phyloP scores from a whole-genome alignment of 306 rosid species.

The Fragaria vesca region DNA sequence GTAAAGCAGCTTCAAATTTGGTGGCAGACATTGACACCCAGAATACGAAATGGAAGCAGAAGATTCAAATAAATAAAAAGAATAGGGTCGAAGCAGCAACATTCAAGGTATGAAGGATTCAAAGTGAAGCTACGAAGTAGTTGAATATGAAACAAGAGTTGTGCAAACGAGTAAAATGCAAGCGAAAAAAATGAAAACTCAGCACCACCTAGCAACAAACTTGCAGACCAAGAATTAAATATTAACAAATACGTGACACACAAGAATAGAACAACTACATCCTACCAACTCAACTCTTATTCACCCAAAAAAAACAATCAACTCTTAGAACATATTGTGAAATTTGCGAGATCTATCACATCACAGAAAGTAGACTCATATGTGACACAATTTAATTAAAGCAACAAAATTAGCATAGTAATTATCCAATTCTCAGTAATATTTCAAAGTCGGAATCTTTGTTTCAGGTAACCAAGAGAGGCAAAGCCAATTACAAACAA shows the following conservation, averaged over 20 bases:
- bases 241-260: neutral
- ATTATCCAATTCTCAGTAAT: no score
- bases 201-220: conserved; percentile 33
- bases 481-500: neutral
- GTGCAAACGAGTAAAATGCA: conserved; percentile 55
- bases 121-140: conserved; percentile 72
- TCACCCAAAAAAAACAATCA: neutral
- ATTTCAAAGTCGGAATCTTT: no score
- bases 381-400: no score
- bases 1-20: conserved; percentile 33
- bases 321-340: neutral
- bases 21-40: conserved; percentile 23
- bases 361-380: neutral
- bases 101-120: conserved; percentile 44
- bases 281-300: conserved; percentile 40
- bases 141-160: conserved; percentile 33
- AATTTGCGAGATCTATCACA: neutral
- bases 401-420: no score
- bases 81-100: conserved; percentile 18
- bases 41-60: neutral
- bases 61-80: neutral
- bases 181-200: conserved; percentile 52
- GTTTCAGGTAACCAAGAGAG: no score
- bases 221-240: conserved; percentile 45
- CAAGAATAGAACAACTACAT: conserved; percentile 36